A percentile compares a stretch with the other conserved stretches of the same genome.
phyloP scores from a whole-genome alignment of 2,329 filamentous ascomycete species.

The Claviceps fusiformis region DNA sequence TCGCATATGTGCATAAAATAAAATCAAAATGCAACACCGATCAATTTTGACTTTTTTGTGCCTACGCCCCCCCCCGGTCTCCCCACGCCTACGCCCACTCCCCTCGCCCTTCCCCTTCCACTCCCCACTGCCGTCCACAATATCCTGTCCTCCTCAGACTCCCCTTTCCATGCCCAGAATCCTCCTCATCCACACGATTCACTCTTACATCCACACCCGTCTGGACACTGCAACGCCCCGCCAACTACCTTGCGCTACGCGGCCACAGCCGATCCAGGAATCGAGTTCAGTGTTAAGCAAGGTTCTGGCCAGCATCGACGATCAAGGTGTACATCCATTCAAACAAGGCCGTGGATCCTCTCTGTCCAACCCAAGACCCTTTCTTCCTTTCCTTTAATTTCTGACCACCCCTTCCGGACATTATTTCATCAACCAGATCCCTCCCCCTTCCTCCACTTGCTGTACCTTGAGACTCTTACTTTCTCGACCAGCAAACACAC shows the following conservation, averaged over 20 bases:
- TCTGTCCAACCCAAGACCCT: constrained; percentile 2
- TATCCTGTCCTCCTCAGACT: not conserved
- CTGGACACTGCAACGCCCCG: not conserved
- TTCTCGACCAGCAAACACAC: not conserved
- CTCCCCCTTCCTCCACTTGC: not conserved
- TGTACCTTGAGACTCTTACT: not conserved
- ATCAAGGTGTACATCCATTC: constrained; percentile 1
- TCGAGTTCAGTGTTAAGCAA: no score
- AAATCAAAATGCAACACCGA: not conserved
- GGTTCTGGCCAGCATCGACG: constrained; percentile 5
- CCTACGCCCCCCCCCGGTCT: not conserved
- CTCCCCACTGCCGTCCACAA: not conserved
- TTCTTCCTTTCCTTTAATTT: not conserved
- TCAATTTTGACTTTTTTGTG: not conserved
- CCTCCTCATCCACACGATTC: not conserved
- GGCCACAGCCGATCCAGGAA: constrained; percentile 8
- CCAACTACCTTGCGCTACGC: constrained; percentile 3
- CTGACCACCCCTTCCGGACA: constrained; percentile 2
- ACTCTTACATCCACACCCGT: not conserved
- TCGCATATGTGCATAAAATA: not conserved
- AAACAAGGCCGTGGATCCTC: constrained; percentile 4
- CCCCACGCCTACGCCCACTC: not conserved
- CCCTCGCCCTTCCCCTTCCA: not conserved
- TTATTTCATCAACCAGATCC: constrained; percentile 5
- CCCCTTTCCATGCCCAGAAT: not conserved